These are phyloP conservation scores for Pichia cactophila DNA, from an alignment of 1,139 yeast genomes.

Conservation along the genomic window DNA sequence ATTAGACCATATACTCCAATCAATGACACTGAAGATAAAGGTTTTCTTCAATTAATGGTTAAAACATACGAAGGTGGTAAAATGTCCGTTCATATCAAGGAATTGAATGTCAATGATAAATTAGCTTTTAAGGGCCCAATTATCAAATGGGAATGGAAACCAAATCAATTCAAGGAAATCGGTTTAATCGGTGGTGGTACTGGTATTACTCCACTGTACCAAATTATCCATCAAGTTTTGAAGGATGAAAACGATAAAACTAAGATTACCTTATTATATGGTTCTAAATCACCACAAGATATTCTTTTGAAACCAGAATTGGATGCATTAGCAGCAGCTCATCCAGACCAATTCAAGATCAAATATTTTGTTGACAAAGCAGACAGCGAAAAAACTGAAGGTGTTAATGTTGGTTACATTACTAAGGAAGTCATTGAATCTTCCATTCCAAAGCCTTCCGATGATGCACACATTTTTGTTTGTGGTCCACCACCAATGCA, in stretches of 20 bases:
- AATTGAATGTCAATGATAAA: constrained; percentile 70
- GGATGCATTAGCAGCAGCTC: constrained; percentile 53
- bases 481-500: constrained; percentile 91
- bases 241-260: constrained; percentile 79
- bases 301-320: constrained; percentile 71
- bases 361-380: constrained; percentile 75
- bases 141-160: constrained; percentile 85
- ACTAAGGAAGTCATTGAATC: constrained; percentile 55
- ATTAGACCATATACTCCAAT: constrained; percentile 96
- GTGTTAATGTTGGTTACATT: constrained; percentile 47
- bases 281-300: constrained; percentile 68
- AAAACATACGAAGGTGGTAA: constrained; percentile 83
- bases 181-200: constrained; percentile 93
- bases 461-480: constrained; percentile 58
- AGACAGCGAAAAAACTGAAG: constrained; percentile 20
- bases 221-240: constrained; percentile 63
- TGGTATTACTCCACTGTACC: constrained; percentile 93
- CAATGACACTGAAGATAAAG: constrained; percentile 60
- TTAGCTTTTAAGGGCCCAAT: constrained; percentile 93
- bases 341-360: constrained; percentile 70
- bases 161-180: constrained; percentile 73
- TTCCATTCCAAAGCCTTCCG: constrained; percentile 50
- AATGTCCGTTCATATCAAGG: constrained; percentile 69
- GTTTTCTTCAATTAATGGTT: constrained; percentile 71
- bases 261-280: constrained; percentile 71